phyloP scores from a whole-genome alignment of 83 land plant genomes.

The Diphasiastrum complanatum region DNA sequence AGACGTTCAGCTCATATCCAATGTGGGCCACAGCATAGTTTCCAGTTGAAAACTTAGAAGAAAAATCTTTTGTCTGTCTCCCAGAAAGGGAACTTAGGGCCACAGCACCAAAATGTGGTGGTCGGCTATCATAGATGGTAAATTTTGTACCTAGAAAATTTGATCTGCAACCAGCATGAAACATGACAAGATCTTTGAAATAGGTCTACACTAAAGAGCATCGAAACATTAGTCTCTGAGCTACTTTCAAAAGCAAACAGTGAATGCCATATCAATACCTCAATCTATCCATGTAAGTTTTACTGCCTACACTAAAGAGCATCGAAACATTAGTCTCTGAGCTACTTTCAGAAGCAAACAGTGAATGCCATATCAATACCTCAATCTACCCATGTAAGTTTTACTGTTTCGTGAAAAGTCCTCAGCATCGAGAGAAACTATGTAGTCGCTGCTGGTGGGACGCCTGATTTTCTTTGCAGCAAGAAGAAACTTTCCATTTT shows the following conservation, averaged over 20 bases:
- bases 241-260: neutral
- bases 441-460: slow-evolving; percentile 59
- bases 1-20: slow-evolving; percentile 38
- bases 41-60: slow-evolving; percentile 35
- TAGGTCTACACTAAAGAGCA: neutral
- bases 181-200: neutral
- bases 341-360: neutral
- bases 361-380: slow-evolving; percentile 21
- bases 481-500: slow-evolving; percentile 50
- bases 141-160: slow-evolving; percentile 43
- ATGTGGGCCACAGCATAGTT: slow-evolving; percentile 43
- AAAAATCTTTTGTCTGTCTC: slow-evolving; percentile 31
- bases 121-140: slow-evolving; percentile 22
- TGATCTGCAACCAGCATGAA: slow-evolving; percentile 27
- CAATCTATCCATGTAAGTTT: no score
- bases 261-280: neutral
- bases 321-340: no score
- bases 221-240: neutral
- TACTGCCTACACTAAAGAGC: no score
- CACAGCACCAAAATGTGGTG: slow-evolving; percentile 35
- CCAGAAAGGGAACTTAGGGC: slow-evolving; percentile 27
- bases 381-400: slow-evolving; percentile 53
- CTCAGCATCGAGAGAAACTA: slow-evolving; percentile 46
- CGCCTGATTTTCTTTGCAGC: slow-evolving; percentile 57
- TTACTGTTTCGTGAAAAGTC: slow-evolving; percentile 55